Conservation (phyloP, 2,329 filamentous ascomycete genomes). For the Furcasterigmium furcatum region DNA sequence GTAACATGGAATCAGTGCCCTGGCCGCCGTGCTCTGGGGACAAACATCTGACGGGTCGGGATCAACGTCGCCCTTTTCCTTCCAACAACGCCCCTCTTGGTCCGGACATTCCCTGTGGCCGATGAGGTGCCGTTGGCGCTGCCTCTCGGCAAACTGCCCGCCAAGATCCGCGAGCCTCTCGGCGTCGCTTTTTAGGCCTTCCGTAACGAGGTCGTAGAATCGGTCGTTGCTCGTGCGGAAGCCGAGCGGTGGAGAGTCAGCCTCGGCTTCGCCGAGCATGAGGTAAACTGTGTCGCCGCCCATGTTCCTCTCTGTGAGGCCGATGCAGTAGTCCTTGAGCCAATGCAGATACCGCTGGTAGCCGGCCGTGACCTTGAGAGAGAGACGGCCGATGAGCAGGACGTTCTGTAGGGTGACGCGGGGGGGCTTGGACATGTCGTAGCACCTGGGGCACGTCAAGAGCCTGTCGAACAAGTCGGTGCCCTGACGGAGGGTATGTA, state of each 20-base stretch:
- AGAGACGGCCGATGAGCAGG: slow-evolving; percentile 20
- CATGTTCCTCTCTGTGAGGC: slow-evolving; percentile 10
- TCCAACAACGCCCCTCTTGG: slow-evolving; percentile 19
- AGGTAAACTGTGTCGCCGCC: slow-evolving; percentile 2
- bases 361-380: slow-evolving; percentile 18
- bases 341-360: slow-evolving; percentile 21
- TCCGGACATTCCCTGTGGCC: slow-evolving; percentile 21
- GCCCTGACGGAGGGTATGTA: neutral
- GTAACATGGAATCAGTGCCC: slow-evolving; percentile 20
- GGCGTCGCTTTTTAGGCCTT: slow-evolving; percentile 9
- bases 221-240: neutral
- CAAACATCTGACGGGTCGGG: slow-evolving; percentile 22
- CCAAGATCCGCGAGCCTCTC: slow-evolving; percentile 14
- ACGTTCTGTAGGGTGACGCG: slow-evolving; percentile 23
- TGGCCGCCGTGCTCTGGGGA: slow-evolving; percentile 16
- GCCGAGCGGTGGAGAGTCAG: neutral
- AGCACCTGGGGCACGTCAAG: slow-evolving; percentile 19
- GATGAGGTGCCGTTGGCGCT: slow-evolving; percentile 20
- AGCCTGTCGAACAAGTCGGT: slow-evolving; percentile 14
- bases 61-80: slow-evolving; percentile 13
- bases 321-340: slow-evolving; percentile 9
- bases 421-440: slow-evolving; percentile 22
- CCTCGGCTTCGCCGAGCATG: neutral
- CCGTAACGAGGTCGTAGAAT: neutral
- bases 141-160: slow-evolving; percentile 17